Evolutionary conservation across 2,329 filamentous ascomycete genomes (phyloP), one percentile per base, ranked within the genome.

Genomic region (Pezizomycotina sp.): DNA sequence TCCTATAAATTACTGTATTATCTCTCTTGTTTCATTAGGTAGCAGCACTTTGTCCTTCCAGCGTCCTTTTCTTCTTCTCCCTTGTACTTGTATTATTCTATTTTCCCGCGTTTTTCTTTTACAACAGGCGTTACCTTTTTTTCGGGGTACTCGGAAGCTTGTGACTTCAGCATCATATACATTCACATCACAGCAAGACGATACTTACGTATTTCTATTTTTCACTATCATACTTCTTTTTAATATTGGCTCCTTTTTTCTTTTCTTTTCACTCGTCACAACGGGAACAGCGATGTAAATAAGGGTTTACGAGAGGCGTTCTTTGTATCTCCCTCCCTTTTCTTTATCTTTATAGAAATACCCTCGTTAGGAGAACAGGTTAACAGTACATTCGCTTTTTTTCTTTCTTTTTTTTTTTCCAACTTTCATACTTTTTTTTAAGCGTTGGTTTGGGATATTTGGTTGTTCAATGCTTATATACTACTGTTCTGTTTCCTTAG

Each of bases 191-290:
- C n/a, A 8, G 22, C 22, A 25, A 25, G 8, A 8, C n/a, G 8
- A 25, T 25, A 8, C 8, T 10, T 36, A 30, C 28, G 14, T 16
- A 28, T 36, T 23, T 36, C 18, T 27, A 12, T 28, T 43, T 15
- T 39, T 28, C 22, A 37, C 33, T 37, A 27, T 19, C 8, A 9
- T 36, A 30, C 28, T 16, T 16, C 21, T 36, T 23, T 36, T 15
- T 27, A 12, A 25, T 43, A 15, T 39, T 28, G 19, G 36, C 33
- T 37, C 26, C 18, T 28, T 43, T 48, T 49, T 47, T 38, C 44
- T 50, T 40, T 50, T 51, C 48, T 49, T 49, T 52, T 38, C 47
- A 32, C 45, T 32, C 22, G 23, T 32, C 29, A 19, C 6, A 22
- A 22, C 29, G 15, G 21, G 27, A 18, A 30, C 21, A 30, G 18